Base-by-base conservation (phyloP, 148 eudicot genomes). In the Fagopyrum homotropicum region DNA sequence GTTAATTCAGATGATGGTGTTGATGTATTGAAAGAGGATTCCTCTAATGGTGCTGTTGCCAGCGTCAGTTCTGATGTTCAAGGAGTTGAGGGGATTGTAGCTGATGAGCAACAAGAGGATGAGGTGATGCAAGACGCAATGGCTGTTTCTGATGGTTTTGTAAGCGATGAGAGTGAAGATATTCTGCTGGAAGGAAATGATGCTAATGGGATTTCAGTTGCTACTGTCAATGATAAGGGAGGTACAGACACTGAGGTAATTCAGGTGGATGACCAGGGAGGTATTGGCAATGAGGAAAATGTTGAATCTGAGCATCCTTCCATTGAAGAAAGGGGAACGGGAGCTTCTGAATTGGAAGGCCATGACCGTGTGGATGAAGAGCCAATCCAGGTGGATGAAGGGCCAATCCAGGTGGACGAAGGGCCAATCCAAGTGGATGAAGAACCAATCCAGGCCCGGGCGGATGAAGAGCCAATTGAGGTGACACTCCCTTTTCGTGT, bases 361-460 rank as follows among this genome's bases (percentile, higher is more conserved):
- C 73, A 63, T n/a, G 76, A 75, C 81, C 78, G 77, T 43, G 63
- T 69, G 19, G 80, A 72, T 70, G 88, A 82, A 73, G 79, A 81
- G 48, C 73, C 80, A 45, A n/a, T 16, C 30, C 80, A 14, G 40
- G 40, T 35, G 40, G 40, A 35, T 70, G 88, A 82, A 73, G 79
- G 81, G 48, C 73, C 80, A 45, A n/a, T 16, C 30, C 80, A 14
- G 1, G 40, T 35, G 40, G 40, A 35, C 1, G 40, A 35, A 35
- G 40, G 1, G 1, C 40, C 40, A 35, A 35, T 35, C 40, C 40
- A 30, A 30, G 35, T 30, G 35, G 35, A 30, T 30, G 35, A 30
- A 30, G 35, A 30, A 30, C 35, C 35, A 30, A 30, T 30, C 35
- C 35, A 30, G n/a, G n/a, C n/a, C n/a, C n/a, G n/a, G 40, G 40